Base-by-base conservation (phyloP, 768 basidiomycete species). In the Podaxis carcinomalis region DNA sequence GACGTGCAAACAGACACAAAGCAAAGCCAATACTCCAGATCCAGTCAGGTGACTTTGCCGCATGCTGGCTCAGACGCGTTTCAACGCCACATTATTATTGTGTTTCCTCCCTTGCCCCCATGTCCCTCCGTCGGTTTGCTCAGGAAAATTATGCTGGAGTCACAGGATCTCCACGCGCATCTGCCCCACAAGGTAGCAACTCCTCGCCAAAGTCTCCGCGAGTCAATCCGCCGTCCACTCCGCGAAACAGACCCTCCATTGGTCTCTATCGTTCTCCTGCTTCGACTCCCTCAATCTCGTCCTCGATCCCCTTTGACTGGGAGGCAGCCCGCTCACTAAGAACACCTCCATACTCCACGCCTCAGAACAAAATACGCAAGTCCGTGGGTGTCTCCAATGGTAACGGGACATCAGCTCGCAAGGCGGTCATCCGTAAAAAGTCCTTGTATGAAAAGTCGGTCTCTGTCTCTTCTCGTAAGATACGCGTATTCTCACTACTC, bases 251-350 rank as follows among this genome's bases (percentile, higher is more conserved):
- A 70, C 75, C 70, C 64, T 82, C 83, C 35, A 77, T 87, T 66
- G 78, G 81, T 64, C 67, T 79, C 66, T 72, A 85, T 70, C 78
- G 86, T 44, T 89, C 82, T 9, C 90, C 82, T 3, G 84, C 83
- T 37, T 74, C 81, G 1, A 86, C 88, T 0, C 86, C 89, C 3
- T 93, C 92, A 2, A 78, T 89, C 51, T 90, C 91, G 4, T 87
- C 89, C 1, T 87, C 88, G 5, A 72, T 80, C 7, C 89, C 92
- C 0, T 94, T 94, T 67, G 92, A 94, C 75, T 93, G 92, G 92
- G 88, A 90, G 32, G 92, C 92, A 0, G 92, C 86, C 11, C 79
- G 88, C n/a, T 79, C 83, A 0, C 78, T 82, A 53, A 80, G 79
- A 63, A 86, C 89, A 3, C 83, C 92, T 3, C 92, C 92, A 2